Percentiles rank a stretch among this genome's conserved stretches.
These are phyloP conservation scores for Diaporthe destruens DNA, from an alignment of 2,329 filamentous ascomycete genomes.

Conservation along the genomic window DNA sequence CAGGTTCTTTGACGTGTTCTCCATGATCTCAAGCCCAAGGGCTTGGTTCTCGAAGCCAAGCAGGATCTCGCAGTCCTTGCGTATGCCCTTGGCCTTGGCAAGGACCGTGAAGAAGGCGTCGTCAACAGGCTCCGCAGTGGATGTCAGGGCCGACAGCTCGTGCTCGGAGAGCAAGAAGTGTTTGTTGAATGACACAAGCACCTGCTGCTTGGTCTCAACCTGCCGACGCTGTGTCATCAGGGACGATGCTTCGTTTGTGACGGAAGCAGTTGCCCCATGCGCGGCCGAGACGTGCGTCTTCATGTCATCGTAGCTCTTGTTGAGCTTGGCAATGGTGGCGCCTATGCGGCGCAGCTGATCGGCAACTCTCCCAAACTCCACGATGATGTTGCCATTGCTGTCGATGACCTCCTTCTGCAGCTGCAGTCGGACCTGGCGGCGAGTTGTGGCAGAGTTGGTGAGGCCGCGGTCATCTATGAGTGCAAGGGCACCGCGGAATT, in stretches of 20 bases:
- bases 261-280: conserved; percentile 78
- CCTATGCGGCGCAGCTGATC: conserved; percentile 93
- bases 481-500: conserved; percentile 86
- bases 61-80: conserved; percentile 88
- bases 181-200: conserved; percentile 81
- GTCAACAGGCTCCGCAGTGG: conserved; percentile 84
- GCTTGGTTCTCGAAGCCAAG: conserved; percentile 92
- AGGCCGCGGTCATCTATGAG: conserved; percentile 80
- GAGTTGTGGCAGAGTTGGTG: conserved; percentile 80
- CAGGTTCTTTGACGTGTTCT: conserved; percentile 86
- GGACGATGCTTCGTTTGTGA: conserved; percentile 81
- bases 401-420: conserved; percentile 93
- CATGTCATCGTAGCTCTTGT: conserved; percentile 84
- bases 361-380: conserved; percentile 89
- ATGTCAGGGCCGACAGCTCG: conserved; percentile 81
- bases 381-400: conserved; percentile 89
- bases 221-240: conserved; percentile 80
- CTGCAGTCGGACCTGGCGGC: conserved; percentile 83
- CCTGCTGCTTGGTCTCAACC: conserved; percentile 82
- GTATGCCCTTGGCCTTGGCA: conserved; percentile 85
- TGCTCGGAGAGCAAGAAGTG: conserved; percentile 90
- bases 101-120: conserved; percentile 86
- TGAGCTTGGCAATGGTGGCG: conserved; percentile 80
- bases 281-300: conserved; percentile 81
- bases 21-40: conserved; percentile 90